Evolutionary conservation across 192 early-diverging fungal species (phyloP).

Genomic region (Coemansia sp.): DNA sequence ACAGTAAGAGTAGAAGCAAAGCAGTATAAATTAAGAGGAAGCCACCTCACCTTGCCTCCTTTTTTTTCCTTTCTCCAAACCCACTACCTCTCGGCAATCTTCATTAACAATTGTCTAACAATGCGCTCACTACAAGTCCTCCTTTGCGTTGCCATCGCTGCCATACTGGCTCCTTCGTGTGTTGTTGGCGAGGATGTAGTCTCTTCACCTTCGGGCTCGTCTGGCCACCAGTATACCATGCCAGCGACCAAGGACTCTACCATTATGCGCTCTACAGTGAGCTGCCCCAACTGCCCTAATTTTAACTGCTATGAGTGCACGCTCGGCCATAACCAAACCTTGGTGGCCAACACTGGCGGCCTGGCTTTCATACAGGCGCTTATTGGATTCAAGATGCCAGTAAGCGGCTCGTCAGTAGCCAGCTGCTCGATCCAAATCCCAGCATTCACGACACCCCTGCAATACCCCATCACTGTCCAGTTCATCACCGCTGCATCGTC

Average conservation of each 20-base stretch:
- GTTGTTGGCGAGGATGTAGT: neutral
- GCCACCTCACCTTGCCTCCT: neutral
- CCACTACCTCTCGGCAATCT: neutral
- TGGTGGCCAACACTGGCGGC: conserved; percentile 39
- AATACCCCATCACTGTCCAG: conserved; percentile 21
- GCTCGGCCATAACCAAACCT: conserved; percentile 31
- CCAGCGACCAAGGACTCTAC: conserved; percentile 56
- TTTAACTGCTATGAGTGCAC: conserved; percentile 56
- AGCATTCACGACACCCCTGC: conserved; percentile 29
- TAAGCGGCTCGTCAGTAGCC: conserved; percentile 16
- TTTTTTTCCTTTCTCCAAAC: neutral
- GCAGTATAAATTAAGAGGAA: neutral
- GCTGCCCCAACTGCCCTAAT: conserved; percentile 48
- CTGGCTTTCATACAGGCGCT: conserved; percentile 33
- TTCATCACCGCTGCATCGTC: conserved; percentile 17
- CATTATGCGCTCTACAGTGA: conserved; percentile 45
- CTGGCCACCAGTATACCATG: neutral
- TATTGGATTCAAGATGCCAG: conserved; percentile 43
- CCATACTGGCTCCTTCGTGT: neutral
- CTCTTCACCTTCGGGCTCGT: neutral
- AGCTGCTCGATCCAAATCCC: conserved; percentile 47
- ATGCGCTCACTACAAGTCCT: neutral
- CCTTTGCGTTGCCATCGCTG: neutral
- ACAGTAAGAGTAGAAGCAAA: neutral
- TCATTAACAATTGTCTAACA: neutral